Conservation (phyloP, 2,329 filamentous ascomycete species). For the Fusarium oxysporum region DNA sequence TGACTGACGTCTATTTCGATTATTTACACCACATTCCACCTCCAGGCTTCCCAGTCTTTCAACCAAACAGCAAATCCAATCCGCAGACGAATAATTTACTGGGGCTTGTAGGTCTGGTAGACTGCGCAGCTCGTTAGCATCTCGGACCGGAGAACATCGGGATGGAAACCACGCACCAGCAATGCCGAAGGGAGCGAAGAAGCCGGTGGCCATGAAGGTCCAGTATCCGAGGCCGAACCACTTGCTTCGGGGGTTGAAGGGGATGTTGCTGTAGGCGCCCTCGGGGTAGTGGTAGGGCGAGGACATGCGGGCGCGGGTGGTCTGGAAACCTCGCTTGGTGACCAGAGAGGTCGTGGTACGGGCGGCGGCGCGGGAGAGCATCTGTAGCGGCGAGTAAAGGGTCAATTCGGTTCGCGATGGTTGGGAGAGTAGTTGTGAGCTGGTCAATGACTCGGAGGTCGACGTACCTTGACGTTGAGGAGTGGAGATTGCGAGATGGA, state of each 20-base stretch:
- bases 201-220: slow-evolving; percentile 71
- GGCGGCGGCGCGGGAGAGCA: slow-evolving; percentile 80
- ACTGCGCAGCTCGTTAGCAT: slow-evolving; percentile 52
- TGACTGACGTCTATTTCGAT: slow-evolving; percentile 50
- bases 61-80: slow-evolving; percentile 28
- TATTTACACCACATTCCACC: slow-evolving; percentile 49
- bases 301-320: slow-evolving; percentile 84
- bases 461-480: slow-evolving; percentile 45
- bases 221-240: slow-evolving; percentile 88
- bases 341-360: slow-evolving; percentile 75
- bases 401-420: slow-evolving; percentile 55
- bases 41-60: slow-evolving; percentile 38
- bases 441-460: slow-evolving; percentile 12
- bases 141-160: slow-evolving; percentile 9
- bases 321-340: slow-evolving; percentile 93
- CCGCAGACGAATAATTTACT: slow-evolving; percentile 45
- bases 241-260: slow-evolving; percentile 94
- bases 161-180: slow-evolving; percentile 61
- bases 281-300: slow-evolving; percentile 99
- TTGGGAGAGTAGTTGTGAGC: not conserved
- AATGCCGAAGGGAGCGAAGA: slow-evolving; percentile 72
- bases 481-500: slow-evolving; percentile 44
- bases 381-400: slow-evolving; percentile 62
- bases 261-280: slow-evolving; percentile 92
- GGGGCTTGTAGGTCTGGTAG: slow-evolving; percentile 59